Evolutionary conservation across 2,329 filamentous ascomycete species (phyloP), one percentile per base, ranked within the genome.

Genomic region (Aspergillus felis): DNA sequence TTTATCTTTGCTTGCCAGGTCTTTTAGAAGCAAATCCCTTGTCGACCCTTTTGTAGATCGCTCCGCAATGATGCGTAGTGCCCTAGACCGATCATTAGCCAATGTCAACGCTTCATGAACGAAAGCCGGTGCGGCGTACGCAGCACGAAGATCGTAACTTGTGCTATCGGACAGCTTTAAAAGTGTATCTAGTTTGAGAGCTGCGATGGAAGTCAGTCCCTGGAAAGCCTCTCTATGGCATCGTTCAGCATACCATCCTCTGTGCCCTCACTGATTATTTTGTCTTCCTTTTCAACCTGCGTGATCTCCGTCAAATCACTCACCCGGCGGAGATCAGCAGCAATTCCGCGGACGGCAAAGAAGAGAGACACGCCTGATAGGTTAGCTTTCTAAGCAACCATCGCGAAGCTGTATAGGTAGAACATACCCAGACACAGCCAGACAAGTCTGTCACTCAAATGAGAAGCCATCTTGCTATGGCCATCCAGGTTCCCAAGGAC

Each of bases 191-290:
- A 86, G 68, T 57, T 86, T 83, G 46, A 92, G 78, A 2, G 87
- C 77, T 79, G 57, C 24, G 3, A 20, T 12, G 4, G 3, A 9
- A n/a, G 42, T 74, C 51, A 74, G 62, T 53, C 50, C 9, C 27
- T 24, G 5, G 10, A 3, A 8, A 7, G n/a, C 38, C 27, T 3
- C 0, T 8, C 4, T 5, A 1, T n/a, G 1, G 9, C 20, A 24
- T 38, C 48, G 64, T 56, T 51, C 58, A 47, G 54, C 57, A 29
- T 65, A 77, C 77, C 83, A 68, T 91, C 88, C 67, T 92, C 88
- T 2, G 87, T 90, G 25, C 88, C 85, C 70, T 91, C 87, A 14
- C 86, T 89, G 62, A 91, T 89, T 70, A 90, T 89, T 64, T 87
- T 84, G 52, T 88, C 84, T 69, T 88, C 87, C 38, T 85, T 85